Evolutionary conservation across 78 protist genomes (phyloP), one percentile per base, ranked within the genome.

Genomic region (Goniomonas avonlea): DNA sequence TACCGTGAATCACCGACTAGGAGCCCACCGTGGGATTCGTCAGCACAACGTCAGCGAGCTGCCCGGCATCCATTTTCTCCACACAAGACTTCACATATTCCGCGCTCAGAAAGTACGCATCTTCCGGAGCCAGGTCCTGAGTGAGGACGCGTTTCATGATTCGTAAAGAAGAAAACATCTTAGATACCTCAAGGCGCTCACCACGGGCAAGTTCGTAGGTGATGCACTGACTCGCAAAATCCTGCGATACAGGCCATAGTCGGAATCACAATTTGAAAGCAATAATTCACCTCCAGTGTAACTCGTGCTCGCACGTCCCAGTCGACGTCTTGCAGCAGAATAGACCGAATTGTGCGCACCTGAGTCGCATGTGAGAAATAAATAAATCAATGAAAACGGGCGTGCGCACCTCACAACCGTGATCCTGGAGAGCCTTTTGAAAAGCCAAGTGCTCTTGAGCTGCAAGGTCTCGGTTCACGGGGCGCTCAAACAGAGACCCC

Each of bases 401-500:
- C n/a, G n/a, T n/a, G n/a, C n/a, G n/a, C n/a, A n/a, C n/a, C n/a
- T n/a, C n/a, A n/a, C n/a, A n/a, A 41, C 7, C 77, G 2, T 18
- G 0, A 11, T 48, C 41, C 63, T 75, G 74, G 23, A 91, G 48
- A 29, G 77, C 39, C 3, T 39, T 27, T 50, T 77, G 75, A 55
- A 88, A 89, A 43, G 43, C 43, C 56, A 15, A 31, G 74, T 89
- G 95, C 61, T 85, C 85, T 13, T 83, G 35, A 45, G 47, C 34
- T 48, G 95, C 86, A 35, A 83, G 65, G 60, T 77, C 66, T 23
- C 84, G 56, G 79, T 92, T 87, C 39, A 89, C 87, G 41, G 93
- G 91, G 31, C 84, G 87, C 68, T 92, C 95, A 76, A 77, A 92
- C 18, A 89, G 80, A 29, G 86, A 78, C 1, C 93, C 93, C 31